Conservation (phyloP, 805 yeast genomes). For the Starmerella floris region DNA sequence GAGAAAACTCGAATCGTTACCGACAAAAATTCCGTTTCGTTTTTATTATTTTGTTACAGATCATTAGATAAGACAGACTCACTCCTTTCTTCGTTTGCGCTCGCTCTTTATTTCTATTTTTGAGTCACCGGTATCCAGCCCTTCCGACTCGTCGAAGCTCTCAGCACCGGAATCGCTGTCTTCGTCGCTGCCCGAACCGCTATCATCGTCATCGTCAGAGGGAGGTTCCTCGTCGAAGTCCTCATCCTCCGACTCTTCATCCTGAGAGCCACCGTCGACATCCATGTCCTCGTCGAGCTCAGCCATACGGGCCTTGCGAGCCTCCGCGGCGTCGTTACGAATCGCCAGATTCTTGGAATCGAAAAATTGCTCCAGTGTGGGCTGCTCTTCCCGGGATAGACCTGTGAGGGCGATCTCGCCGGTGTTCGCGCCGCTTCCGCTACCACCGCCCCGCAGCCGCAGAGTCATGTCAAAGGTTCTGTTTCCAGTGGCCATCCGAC, state of each 20-base stretch:
- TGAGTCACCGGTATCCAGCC: constrained; percentile 13
- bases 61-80: neutral
- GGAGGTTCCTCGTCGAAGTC: constrained; percentile 60
- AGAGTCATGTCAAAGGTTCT: constrained; percentile 90
- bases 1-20: too few relatives aligned
- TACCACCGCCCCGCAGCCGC: constrained; percentile 41
- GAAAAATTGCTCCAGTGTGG: constrained; percentile 59
- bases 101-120: constrained; percentile 11
- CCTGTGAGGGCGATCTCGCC: constrained; percentile 76
- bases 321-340: constrained; percentile 79
- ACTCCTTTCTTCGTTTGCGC: constrained; percentile 5
- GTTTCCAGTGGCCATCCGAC: constrained; percentile 60
- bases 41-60: too few relatives aligned
- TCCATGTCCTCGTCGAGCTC: constrained; percentile 38
- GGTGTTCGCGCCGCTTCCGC: constrained; percentile 19
- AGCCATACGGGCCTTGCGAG: constrained; percentile 64
- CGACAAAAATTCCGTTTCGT: too few relatives aligned
- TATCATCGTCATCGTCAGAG: constrained; percentile 63
- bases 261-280: constrained; percentile 43
- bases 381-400: constrained; percentile 81
- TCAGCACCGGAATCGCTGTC: constrained; percentile 10
- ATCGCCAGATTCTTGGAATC: constrained; percentile 64
- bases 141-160: constrained; percentile 12
- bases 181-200: constrained; percentile 6
- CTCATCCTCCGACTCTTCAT: constrained; percentile 50